phyloP scores from a whole-genome alignment of 805 yeast species.

The Henningerozyma blattae region DNA sequence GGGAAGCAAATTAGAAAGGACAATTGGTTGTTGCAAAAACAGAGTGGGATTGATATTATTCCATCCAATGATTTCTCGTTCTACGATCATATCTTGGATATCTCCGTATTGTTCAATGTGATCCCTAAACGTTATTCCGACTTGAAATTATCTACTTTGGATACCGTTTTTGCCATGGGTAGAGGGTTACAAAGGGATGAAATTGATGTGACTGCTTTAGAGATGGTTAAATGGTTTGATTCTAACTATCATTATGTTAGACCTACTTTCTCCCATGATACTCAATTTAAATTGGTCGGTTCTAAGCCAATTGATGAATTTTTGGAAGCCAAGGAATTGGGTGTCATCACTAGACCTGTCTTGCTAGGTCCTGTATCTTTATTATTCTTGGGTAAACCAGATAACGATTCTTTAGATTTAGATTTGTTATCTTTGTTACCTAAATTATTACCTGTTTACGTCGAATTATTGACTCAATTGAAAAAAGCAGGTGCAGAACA shows the following conservation, averaged over 20 bases:
- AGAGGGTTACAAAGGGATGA: conserved; percentile 98
- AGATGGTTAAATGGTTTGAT: conserved; percentile 99
- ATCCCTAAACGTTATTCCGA: conserved; percentile 94
- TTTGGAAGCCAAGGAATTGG: conserved; percentile 94
- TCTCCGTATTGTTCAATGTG: conserved; percentile 85
- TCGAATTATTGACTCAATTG: conserved; percentile 76
- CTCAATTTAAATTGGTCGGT: conserved; percentile 92
- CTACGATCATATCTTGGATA: conserved; percentile 95
- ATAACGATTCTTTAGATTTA: conserved; percentile 91
- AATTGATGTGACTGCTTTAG: conserved; percentile 96
- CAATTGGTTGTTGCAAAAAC: conserved; percentile 98
- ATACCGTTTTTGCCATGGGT: conserved; percentile 97
- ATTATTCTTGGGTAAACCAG: conserved; percentile 93
- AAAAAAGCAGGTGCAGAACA: conserved; percentile 89
- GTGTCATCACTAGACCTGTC: conserved; percentile 96
- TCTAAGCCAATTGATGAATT: conserved; percentile 94
- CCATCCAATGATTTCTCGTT: conserved; percentile 96
- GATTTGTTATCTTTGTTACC: conserved; percentile 85
- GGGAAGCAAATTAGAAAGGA: conserved; percentile 91
- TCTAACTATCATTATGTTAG: conserved; percentile 99
- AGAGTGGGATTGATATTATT: conserved; percentile 92
- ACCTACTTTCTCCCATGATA: conserved; percentile 94
- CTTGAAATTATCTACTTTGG: conserved; percentile 58
- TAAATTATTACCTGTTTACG: conserved; percentile 88
- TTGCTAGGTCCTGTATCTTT: conserved; percentile 93